These are phyloP conservation scores for Mycogone perniciosa DNA, from an alignment of 2,329 filamentous ascomycete species.

Conservation along the genomic window DNA sequence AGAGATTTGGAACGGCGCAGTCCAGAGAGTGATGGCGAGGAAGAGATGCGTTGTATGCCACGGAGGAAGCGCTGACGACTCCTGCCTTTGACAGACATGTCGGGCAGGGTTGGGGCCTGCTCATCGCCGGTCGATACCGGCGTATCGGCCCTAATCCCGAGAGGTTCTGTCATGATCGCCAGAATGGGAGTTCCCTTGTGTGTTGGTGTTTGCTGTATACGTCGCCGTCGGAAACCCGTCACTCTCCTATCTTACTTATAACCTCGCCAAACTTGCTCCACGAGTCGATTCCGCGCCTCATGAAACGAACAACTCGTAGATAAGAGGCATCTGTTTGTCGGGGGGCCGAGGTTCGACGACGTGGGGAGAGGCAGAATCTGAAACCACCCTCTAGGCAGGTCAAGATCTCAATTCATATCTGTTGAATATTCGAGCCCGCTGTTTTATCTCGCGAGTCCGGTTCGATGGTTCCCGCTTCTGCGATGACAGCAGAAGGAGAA, in stretches of 20 bases:
- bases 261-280: too few species aligned
- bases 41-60: slow-evolving; percentile 74
- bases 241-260: background rate
- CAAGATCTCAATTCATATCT: background rate
- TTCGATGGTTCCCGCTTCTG: too few species aligned
- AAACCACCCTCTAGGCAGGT: too few species aligned
- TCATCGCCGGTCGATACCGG: slow-evolving; percentile 22
- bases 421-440: background rate
- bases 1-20: slow-evolving; percentile 59
- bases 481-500: too few species aligned
- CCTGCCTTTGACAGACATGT: slow-evolving; percentile 48
- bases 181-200: background rate
- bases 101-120: slow-evolving; percentile 18
- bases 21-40: slow-evolving; percentile 64
- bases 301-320: background rate
- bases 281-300: too few species aligned
- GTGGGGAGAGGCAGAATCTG: background rate
- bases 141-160: background rate
- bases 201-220: background rate
- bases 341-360: background rate
- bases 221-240: background rate
- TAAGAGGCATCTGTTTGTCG: background rate
- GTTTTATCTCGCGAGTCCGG: too few species aligned
- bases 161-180: slow-evolving; percentile 5
- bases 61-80: slow-evolving; percentile 64